phyloP scores from a whole-genome alignment of 768 basidiomycete genomes.

The Auricularia heimuer region DNA sequence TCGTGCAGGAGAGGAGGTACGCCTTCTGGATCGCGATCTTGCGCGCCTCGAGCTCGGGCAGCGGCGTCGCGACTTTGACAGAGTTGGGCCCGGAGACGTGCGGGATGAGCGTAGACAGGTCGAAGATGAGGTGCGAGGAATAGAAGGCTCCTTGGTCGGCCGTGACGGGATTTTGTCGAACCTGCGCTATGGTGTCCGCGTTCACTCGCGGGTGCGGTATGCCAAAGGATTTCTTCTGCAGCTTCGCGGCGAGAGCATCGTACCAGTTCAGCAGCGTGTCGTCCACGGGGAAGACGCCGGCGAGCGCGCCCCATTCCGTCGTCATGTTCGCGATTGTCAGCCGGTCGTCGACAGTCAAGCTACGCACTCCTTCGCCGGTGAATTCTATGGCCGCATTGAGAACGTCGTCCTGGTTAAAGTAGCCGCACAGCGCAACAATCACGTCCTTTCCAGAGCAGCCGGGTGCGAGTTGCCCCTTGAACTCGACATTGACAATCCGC shows the following conservation, averaged over 20 bases:
- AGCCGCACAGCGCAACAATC: slow-evolving; percentile 91
- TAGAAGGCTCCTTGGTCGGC: slow-evolving; percentile 79
- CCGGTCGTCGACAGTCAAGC: slow-evolving; percentile 80
- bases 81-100: slow-evolving; percentile 97
- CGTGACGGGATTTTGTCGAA: slow-evolving; percentile 13
- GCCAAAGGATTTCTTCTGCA: slow-evolving; percentile 69
- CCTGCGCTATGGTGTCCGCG: slow-evolving; percentile 26
- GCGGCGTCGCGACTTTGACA: slow-evolving; percentile 91
- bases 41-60: slow-evolving; percentile 67
- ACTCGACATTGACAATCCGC: slow-evolving; percentile 88
- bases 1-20: slow-evolving; percentile 97
- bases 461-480: slow-evolving; percentile 67
- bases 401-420: slow-evolving; percentile 94
- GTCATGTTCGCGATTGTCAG: slow-evolving; percentile 99
- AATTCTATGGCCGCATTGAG: slow-evolving; percentile 97
- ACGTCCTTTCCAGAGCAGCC: slow-evolving; percentile 98
- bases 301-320: slow-evolving; percentile 98
- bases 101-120: slow-evolving; percentile 88
- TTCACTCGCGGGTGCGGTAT: slow-evolving; percentile 88
- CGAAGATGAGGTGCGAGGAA: slow-evolving; percentile 78
- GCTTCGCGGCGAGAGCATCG: slow-evolving; percentile 55
- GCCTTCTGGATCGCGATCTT: slow-evolving; percentile 88
- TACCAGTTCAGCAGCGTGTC: slow-evolving; percentile 80
- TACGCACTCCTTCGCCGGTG: slow-evolving; percentile 73
- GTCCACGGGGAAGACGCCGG: slow-evolving; percentile 91